A percentile compares a stretch with the other conserved stretches of the same genome.
These are phyloP conservation scores for Picea glauca DNA, from an alignment of 75 land plant species.

Conservation along the genomic window DNA sequence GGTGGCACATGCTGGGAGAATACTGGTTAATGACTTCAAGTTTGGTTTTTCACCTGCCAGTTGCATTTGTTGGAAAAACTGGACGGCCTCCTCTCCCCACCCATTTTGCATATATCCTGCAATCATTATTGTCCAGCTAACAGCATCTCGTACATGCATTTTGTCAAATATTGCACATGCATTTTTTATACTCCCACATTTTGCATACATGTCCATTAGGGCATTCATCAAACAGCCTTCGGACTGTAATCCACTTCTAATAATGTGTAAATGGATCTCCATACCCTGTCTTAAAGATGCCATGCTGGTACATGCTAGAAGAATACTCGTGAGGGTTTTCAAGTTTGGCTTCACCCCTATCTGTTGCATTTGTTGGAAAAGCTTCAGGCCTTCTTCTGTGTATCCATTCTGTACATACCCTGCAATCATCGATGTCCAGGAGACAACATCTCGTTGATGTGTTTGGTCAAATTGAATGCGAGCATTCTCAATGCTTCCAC, in stretches of 20 bases:
- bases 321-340: slow-evolving; percentile 13
- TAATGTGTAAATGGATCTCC: slow-evolving; percentile 15
- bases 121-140: slow-evolving; percentile 25
- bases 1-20: slow-evolving; percentile 5
- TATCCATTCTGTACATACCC: slow-evolving; percentile 29
- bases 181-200: slow-evolving; percentile 12
- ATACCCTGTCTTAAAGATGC: slow-evolving; percentile 14
- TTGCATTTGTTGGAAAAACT: slow-evolving; percentile 15
- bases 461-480: slow-evolving; percentile 15
- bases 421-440: slow-evolving; percentile 33
- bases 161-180: slow-evolving; percentile 11
- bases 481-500: slow-evolving; percentile 28
- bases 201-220: slow-evolving; percentile 28
- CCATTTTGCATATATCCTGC: slow-evolving; percentile 25
- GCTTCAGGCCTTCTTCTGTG: neutral
- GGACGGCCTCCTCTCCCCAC: slow-evolving; percentile 6
- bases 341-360: slow-evolving; percentile 9
- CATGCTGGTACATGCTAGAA: slow-evolving; percentile 11
- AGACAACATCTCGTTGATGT: slow-evolving; percentile 18
- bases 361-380: slow-evolving; percentile 7
- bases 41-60: slow-evolving; percentile 11
- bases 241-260: neutral
- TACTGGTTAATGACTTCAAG: neutral
- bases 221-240: slow-evolving; percentile 10
- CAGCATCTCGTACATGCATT: slow-evolving; percentile 9